Evolutionary conservation across 768 basidiomycete genomes (phyloP), one percentile per base, ranked within the genome.

Genomic region (Tricholoma saponaceum): DNA sequence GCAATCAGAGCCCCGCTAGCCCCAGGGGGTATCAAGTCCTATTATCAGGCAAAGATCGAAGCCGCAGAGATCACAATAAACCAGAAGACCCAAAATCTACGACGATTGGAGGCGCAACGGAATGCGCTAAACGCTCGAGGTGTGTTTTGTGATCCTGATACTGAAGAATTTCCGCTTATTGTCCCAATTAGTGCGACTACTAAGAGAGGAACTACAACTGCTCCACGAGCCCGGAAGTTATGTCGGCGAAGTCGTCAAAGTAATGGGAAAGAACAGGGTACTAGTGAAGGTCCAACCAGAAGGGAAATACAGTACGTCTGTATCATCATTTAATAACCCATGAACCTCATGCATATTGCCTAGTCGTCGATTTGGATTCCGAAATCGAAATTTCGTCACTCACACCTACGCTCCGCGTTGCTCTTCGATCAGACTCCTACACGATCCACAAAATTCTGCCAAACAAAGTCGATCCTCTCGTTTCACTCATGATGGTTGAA

Each of bases 401-500:
- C 46, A 93, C 90, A 56, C 85, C 95, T 8, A 86, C 90, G 5
- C 83, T 94, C 37, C 95, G 96, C 55, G 90, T 99, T 55, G 95
- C 96, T 16, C 89, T 99, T 58, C 92, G 95, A 51, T 95, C 95
- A 58, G 96, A 98, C 70, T 92, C 87, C 3, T 98, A 98, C 74
- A 92, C 92, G 47, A 89, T 98, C 60, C 96, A 98, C 82, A 94
- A 92, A 72, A 91, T 98, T 64, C 79, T 98, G 0, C 95, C 95
- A 0, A 97, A 95, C 79, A 98, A 99, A 76, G 90, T 98, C 66
- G 97, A 98, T 72, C 96, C 97, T 4, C 86, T 98, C 39, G 95
- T 98, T 28, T 97, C 95, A 18, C 84, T 98, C 61, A 98, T 98
- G 97, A 98, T 98, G 95, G 96, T 98, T 10, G 96, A 99, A 76